Evolutionary conservation across 257 asterid genomes (phyloP).

Genomic region (Solanum boliviense): DNA sequence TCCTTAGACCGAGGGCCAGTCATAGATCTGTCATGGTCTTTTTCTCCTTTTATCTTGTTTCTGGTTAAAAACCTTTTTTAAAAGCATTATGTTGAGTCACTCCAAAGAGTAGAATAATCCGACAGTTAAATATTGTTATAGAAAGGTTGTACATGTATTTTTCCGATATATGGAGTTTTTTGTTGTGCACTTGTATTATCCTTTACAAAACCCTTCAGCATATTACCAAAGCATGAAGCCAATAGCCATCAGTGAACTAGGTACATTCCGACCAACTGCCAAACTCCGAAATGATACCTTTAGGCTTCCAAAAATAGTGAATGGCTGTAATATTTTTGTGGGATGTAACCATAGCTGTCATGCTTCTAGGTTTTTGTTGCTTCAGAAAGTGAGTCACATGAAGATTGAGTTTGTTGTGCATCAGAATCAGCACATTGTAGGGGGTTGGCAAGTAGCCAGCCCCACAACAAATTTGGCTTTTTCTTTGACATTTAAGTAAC

Average conservation of each 20-base stretch:
- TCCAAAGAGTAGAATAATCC: background rate
- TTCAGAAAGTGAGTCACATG: background rate
- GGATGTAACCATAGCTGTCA: background rate
- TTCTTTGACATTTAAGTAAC: background rate
- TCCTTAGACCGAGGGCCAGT: background rate
- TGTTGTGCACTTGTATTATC: too few relatives aligned
- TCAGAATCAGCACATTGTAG: background rate
- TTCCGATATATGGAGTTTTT: background rate
- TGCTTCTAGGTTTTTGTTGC: background rate
- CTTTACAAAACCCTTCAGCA: too few relatives aligned
- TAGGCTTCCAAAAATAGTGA: background rate
- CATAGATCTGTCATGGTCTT: background rate
- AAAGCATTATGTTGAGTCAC: background rate
- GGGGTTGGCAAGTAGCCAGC: background rate
- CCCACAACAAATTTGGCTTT: background rate
- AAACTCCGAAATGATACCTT: too few relatives aligned
- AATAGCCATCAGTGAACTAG: too few relatives aligned
- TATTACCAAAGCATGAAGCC: too few relatives aligned
- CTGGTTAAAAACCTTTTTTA: background rate
- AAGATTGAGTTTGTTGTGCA: conserved; percentile 1
- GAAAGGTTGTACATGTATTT: background rate
- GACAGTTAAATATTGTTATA: too few relatives aligned
- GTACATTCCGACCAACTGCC: too few relatives aligned
- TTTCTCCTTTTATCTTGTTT: background rate
- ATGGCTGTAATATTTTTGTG: background rate